These are phyloP conservation scores for Berberis thunbergii DNA, from an alignment of 164 flowering plant species.

Conservation along the genomic window DNA sequence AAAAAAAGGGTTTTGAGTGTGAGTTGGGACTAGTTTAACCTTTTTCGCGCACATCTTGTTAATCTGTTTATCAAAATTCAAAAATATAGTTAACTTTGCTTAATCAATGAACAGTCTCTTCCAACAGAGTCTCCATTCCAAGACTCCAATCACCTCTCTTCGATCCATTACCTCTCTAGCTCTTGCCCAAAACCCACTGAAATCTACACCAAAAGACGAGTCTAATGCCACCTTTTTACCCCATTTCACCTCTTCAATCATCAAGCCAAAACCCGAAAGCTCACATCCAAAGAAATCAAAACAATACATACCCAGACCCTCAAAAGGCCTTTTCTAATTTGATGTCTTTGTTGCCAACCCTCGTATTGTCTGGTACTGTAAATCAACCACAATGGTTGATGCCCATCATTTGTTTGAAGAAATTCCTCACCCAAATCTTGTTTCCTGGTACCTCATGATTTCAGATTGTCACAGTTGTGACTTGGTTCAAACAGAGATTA, in stretches of 20 bases:
- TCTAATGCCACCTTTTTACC: constrained; percentile 6
- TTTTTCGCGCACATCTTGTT: too few species aligned
- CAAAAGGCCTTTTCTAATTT: constrained; percentile 17
- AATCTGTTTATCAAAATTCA: too few species aligned
- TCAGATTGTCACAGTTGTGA: too few species aligned
- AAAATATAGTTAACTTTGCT: too few species aligned
- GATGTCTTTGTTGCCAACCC: constrained; percentile 29
- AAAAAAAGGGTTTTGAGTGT: too few species aligned
- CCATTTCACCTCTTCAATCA: constrained; percentile 28
- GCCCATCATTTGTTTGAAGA: constrained; percentile 27
- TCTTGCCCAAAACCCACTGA: constrained; percentile 10
- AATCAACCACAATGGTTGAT: constrained; percentile 22
- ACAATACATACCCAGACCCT: constrained; percentile 36
- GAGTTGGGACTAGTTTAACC: too few species aligned
- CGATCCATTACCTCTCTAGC: too few species aligned
- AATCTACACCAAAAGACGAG: constrained; percentile 6
- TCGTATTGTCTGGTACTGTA: constrained; percentile 33
- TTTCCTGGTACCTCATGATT: constrained; percentile 60
- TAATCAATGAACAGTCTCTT: too few species aligned
- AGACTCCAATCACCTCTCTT: too few species aligned
- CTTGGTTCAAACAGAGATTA: too few species aligned
- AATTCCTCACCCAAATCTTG: constrained; percentile 16
- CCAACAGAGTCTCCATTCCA: too few species aligned
- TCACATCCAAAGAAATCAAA: constrained; percentile 24
- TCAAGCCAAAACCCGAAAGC: constrained; percentile 16